Evolutionary conservation across 2,329 filamentous ascomycete genomes (phyloP).

Genomic region (Tolypocladium cylindrosporum): DNA sequence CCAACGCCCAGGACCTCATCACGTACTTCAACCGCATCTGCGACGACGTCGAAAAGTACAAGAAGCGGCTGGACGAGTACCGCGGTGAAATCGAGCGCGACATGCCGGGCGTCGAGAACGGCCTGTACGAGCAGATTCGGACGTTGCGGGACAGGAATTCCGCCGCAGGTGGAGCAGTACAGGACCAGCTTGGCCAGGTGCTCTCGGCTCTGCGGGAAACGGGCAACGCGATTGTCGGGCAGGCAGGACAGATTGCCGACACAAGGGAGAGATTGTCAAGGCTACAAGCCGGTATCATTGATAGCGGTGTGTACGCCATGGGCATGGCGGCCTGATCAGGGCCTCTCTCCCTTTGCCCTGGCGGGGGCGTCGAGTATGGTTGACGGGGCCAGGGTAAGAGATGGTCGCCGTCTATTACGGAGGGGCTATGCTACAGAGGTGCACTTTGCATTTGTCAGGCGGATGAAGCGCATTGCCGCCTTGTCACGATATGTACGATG

Average conservation of each 20-base stretch:
- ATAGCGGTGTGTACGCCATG: slow-evolving; percentile 24
- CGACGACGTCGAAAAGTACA: slow-evolving; percentile 32
- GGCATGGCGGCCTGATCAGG: slow-evolving; percentile 19
- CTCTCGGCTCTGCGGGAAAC: slow-evolving; percentile 28
- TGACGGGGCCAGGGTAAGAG: neutral
- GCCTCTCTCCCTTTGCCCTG: neutral
- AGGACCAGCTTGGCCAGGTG: slow-evolving; percentile 28
- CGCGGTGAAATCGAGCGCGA: slow-evolving; percentile 35
- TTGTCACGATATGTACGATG: slow-evolving; percentile 1
- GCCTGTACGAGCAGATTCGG: slow-evolving; percentile 32
- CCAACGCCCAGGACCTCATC: slow-evolving; percentile 31
- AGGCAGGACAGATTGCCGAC: slow-evolving; percentile 32
- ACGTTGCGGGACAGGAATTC: slow-evolving; percentile 22
- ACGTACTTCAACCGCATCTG: slow-evolving; percentile 34
- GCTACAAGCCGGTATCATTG: slow-evolving; percentile 29
- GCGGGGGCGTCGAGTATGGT: no score
- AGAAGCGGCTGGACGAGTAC: slow-evolving; percentile 32
- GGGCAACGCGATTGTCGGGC: slow-evolving; percentile 27
- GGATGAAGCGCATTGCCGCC: neutral
- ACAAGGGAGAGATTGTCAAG: slow-evolving; percentile 30
- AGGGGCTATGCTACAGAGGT: neutral
- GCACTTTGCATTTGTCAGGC: neutral
- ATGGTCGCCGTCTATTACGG: neutral
- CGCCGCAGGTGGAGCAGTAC: slow-evolving; percentile 16
- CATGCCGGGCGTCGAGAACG: slow-evolving; percentile 37